Evolutionary conservation across 2,329 filamentous ascomycete genomes (phyloP).

Genomic region (Eutypella sp.): DNA sequence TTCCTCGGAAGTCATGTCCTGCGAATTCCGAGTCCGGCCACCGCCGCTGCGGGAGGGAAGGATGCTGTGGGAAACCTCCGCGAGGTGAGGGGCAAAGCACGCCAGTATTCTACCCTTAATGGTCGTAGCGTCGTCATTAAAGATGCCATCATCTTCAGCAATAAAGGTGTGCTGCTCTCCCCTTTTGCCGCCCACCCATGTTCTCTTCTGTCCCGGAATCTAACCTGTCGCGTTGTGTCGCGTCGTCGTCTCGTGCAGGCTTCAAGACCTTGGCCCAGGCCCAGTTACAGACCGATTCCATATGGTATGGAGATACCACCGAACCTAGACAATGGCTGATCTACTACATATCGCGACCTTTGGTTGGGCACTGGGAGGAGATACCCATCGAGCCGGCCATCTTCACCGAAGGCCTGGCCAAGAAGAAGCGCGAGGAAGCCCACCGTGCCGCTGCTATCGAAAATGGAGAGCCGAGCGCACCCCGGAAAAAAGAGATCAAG

Average conservation of each 20-base stretch:
- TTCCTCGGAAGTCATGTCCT: constrained; percentile 96
- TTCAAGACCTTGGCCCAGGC: constrained; percentile 91
- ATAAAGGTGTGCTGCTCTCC: constrained; percentile 64
- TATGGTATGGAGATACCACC: constrained; percentile 85
- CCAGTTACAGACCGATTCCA: constrained; percentile 73
- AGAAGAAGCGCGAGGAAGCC: constrained; percentile 32
- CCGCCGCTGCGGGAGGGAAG: constrained; percentile 49
- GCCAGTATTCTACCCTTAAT: constrained; percentile 89
- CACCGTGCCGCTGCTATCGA: constrained; percentile 33
- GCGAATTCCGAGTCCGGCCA: constrained; percentile 61
- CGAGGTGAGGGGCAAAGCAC: constrained; percentile 87
- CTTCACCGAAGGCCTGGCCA: constrained; percentile 42
- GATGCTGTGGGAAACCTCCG: constrained; percentile 62
- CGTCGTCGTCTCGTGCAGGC: constrained; percentile 59
- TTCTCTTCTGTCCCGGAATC: constrained; percentile 22
- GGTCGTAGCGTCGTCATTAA: constrained; percentile 91
- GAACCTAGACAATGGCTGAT: constrained; percentile 93
- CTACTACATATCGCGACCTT: constrained; percentile 88
- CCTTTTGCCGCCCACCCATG: constrained; percentile 12
- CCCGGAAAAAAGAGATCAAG: constrained; percentile 83
- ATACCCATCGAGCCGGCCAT: constrained; percentile 65
- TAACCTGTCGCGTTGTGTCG: too few species aligned
- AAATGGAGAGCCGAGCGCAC: constrained; percentile 41
- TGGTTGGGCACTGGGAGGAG: constrained; percentile 79
- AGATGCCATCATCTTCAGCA: constrained; percentile 87